These are phyloP conservation scores for Berkeleyomyces basicola DNA, from an alignment of 2,329 filamentous ascomycete genomes.

Conservation along the genomic window DNA sequence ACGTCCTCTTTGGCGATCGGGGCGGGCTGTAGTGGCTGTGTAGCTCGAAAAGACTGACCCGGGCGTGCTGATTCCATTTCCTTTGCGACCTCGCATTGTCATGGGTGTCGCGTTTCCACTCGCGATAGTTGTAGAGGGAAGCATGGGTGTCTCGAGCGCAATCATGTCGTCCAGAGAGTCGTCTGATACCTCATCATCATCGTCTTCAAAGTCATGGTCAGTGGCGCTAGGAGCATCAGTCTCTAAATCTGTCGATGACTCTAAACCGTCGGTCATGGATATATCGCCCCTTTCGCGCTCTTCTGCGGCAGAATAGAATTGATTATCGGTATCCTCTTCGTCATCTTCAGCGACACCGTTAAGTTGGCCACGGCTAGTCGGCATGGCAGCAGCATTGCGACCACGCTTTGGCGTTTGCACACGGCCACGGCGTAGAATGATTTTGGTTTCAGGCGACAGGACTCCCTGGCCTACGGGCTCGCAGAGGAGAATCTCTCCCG, in stretches of 20 bases:
- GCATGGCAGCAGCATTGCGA: conserved; percentile 29
- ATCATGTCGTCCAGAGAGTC: conserved; percentile 91
- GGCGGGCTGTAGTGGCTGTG: conserved; percentile 66
- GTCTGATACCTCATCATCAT: conserved; percentile 61
- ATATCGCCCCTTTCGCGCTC: conserved; percentile 44
- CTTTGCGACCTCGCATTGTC: conserved; percentile 52
- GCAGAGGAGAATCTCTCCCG: conserved; percentile 79
- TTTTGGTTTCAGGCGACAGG: conserved; percentile 59
- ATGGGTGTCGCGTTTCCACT: conserved; percentile 68
- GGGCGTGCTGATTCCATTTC: conserved; percentile 63
- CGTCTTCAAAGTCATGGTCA: conserved; percentile 60
- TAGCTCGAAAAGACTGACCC: conserved; percentile 82
- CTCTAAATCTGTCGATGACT: conserved; percentile 43
- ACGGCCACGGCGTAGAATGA: conserved; percentile 57
- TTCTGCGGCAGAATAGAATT: conserved; percentile 84
- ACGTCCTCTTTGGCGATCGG: conserved; percentile 54
- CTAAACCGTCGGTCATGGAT: conserved; percentile 38
- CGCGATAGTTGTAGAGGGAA: conserved; percentile 48
- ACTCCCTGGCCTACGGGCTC: conserved; percentile 86
- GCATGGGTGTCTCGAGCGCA: conserved; percentile 61
- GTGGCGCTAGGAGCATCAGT: conserved; percentile 50
- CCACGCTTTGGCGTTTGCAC: conserved; percentile 36
- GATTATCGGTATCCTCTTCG: conserved; percentile 65
- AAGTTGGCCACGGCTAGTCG: conserved; percentile 32
- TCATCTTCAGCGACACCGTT: conserved; percentile 46